Conservation (phyloP, 176 grass and related monocot genomes). For the Raddia distichophylla region DNA sequence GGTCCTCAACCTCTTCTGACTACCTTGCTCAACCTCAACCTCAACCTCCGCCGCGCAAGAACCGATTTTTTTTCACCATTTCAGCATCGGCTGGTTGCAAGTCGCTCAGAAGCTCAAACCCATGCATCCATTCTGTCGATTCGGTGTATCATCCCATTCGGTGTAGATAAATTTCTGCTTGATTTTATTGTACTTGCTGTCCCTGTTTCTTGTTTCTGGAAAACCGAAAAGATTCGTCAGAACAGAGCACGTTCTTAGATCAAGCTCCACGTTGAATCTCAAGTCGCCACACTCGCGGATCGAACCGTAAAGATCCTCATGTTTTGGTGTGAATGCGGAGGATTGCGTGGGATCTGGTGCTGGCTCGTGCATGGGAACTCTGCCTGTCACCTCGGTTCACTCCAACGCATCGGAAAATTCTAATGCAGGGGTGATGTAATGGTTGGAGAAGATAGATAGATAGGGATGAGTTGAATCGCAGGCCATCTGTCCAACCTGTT, state of each 20-base stretch:
- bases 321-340: neutral
- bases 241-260: neutral
- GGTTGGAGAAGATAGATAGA: neutral
- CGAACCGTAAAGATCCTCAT: neutral
- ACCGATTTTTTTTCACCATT: neutral
- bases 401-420: neutral
- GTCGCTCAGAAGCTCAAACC: neutral
- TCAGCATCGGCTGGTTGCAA: neutral
- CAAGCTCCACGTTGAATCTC: neutral
- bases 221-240: neutral
- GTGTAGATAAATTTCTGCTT: conserved; percentile 34
- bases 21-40: too few relatives aligned
- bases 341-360: neutral
- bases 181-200: neutral
- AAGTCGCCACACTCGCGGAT: neutral
- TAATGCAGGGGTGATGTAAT: neutral
- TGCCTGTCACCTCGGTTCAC: neutral
- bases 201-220: neutral
- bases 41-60: too few relatives aligned
- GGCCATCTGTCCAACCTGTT: conserved; percentile 28
- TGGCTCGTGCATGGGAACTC: neutral
- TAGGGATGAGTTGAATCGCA: conserved; percentile 10
- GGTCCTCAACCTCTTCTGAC: conserved; percentile 83
- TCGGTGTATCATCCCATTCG: neutral
- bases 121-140: neutral